Conservation (phyloP, 2,329 filamentous ascomycete genomes). For the Alternaria panax region DNA sequence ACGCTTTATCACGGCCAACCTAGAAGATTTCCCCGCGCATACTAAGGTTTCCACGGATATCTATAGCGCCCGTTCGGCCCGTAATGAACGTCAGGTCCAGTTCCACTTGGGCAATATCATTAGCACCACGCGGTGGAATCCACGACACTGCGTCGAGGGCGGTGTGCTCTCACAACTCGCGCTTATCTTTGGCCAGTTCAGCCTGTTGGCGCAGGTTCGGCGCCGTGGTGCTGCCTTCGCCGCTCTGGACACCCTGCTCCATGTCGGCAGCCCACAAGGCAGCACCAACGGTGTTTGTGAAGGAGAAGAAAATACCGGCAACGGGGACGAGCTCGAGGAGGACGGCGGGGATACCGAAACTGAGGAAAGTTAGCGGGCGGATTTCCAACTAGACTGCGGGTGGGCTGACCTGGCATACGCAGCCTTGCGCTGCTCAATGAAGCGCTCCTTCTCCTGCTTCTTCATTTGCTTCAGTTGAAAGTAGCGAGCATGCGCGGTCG, state of each 20-base stretch:
- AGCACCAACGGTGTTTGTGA: slow-evolving; percentile 90
- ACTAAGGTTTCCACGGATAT: slow-evolving; percentile 48
- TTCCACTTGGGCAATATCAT: slow-evolving; percentile 14
- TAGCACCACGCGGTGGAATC: slow-evolving; percentile 15
- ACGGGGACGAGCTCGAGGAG: slow-evolving; percentile 86
- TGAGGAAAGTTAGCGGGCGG: slow-evolving; percentile 9
- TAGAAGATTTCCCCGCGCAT: slow-evolving; percentile 41
- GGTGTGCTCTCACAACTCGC: slow-evolving; percentile 41
- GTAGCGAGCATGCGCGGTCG: slow-evolving; percentile 70
- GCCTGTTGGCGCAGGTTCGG: slow-evolving; percentile 48
- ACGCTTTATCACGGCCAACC: slow-evolving; percentile 32
- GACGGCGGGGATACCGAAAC: slow-evolving; percentile 77
- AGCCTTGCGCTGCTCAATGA: slow-evolving; percentile 72
- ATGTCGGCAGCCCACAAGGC: slow-evolving; percentile 94
- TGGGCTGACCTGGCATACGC: slow-evolving; percentile 76
- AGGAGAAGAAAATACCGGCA: slow-evolving; percentile 82
- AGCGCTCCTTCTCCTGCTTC: slow-evolving; percentile 68
- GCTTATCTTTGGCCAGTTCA: slow-evolving; percentile 40
- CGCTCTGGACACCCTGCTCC: slow-evolving; percentile 56
- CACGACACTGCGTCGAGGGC: neutral
- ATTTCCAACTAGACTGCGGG: neutral
- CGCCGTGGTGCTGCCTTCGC: slow-evolving; percentile 39
- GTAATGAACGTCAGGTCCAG: slow-evolving; percentile 16
- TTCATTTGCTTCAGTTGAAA: slow-evolving; percentile 92
- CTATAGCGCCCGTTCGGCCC: slow-evolving; percentile 27